Conservation (phyloP, 768 basidiomycete species). For the Leucosporidium scottii region DNA sequence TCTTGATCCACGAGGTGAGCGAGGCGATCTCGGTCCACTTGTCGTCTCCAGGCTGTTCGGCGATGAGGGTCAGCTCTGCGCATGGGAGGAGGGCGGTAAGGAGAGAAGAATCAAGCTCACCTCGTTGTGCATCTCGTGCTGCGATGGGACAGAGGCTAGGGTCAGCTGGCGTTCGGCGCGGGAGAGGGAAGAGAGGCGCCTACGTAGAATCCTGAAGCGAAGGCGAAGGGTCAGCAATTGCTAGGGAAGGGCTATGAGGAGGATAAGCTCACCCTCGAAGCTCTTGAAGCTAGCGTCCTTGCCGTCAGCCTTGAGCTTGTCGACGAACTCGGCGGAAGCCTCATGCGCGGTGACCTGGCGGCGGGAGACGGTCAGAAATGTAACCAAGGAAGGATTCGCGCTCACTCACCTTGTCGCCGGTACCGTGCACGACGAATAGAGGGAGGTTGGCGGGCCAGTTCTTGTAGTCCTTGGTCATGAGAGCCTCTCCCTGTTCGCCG, state of each 20-base stretch:
- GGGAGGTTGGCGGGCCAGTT: slow-evolving; percentile 26
- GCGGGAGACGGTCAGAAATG: neutral
- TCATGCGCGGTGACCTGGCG: slow-evolving; percentile 14
- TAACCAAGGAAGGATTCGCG: neutral
- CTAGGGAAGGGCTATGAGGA: no score
- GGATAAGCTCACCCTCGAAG: slow-evolving; percentile 8
- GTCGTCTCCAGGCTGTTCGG: slow-evolving; percentile 30
- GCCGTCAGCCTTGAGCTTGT: slow-evolving; percentile 17
- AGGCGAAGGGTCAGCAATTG: no score
- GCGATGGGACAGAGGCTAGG: neutral
- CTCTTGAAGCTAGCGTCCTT: slow-evolving; percentile 13
- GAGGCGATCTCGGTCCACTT: slow-evolving; percentile 27
- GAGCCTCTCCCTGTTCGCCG: slow-evolving; percentile 14
- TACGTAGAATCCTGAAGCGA: neutral
- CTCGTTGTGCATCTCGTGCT: slow-evolving; percentile 36
- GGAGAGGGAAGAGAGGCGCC: neutral
- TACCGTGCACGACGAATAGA: slow-evolving; percentile 34
- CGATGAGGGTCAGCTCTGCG: neutral
- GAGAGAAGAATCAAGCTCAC: neutral
- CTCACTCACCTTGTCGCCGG: slow-evolving; percentile 20
- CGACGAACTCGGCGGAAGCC: slow-evolving; percentile 21
- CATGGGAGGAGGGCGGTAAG: no score
- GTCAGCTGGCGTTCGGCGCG: neutral
- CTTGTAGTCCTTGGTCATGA: slow-evolving; percentile 16
- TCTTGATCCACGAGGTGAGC: slow-evolving; percentile 30